A percentile compares a stretch with the other conserved stretches of the same genome.
Evolutionary conservation across 2,329 filamentous ascomycete genomes (phyloP).

Genomic region (Parasarocladium wereldwijsianum): DNA sequence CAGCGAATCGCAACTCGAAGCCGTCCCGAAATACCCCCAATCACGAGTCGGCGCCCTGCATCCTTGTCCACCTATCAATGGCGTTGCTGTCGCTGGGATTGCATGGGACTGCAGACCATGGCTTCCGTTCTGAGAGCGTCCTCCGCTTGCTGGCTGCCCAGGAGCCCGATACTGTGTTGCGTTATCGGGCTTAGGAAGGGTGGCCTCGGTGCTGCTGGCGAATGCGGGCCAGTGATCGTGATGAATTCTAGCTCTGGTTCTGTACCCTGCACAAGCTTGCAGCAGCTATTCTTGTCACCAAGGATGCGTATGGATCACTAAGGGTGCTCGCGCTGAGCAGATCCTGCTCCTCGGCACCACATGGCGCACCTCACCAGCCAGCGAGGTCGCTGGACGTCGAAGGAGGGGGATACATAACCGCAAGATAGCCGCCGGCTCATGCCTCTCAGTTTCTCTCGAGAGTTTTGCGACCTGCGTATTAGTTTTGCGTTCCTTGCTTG

Average conservation of each 20-base stretch:
- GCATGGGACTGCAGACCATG: too few relatives aligned
- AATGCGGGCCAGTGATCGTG: too few relatives aligned
- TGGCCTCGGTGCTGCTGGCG: too few relatives aligned
- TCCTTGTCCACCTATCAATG: conserved; percentile 1
- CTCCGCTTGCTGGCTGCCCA: conserved; percentile 1
- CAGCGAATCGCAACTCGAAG: conserved; percentile 2
- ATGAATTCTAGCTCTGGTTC: too few relatives aligned
- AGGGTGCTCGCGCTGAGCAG: too few relatives aligned
- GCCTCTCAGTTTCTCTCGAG: conserved; percentile 18
- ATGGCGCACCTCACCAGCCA: too few relatives aligned
- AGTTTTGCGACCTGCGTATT: conserved; percentile 22
- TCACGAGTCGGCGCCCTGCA: conserved; percentile 3
- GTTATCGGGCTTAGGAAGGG: too few relatives aligned
- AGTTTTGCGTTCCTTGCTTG: conserved; percentile 16
- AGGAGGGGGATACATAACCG: conserved; percentile 29
- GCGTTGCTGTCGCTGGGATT: neutral
- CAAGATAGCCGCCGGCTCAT: conserved; percentile 27
- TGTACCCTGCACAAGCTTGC: too few relatives aligned
- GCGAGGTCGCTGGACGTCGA: too few relatives aligned
- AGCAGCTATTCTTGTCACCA: conserved; percentile 5
- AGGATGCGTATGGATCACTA: too few relatives aligned
- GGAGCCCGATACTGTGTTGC: neutral
- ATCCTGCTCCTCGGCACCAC: too few relatives aligned
- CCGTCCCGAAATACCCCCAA: conserved; percentile 3
- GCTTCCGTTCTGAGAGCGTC: neutral